These are phyloP conservation scores for Dioscorea cayenensis DNA, from an alignment of 116 monocot genomes.

Conservation along the genomic window DNA sequence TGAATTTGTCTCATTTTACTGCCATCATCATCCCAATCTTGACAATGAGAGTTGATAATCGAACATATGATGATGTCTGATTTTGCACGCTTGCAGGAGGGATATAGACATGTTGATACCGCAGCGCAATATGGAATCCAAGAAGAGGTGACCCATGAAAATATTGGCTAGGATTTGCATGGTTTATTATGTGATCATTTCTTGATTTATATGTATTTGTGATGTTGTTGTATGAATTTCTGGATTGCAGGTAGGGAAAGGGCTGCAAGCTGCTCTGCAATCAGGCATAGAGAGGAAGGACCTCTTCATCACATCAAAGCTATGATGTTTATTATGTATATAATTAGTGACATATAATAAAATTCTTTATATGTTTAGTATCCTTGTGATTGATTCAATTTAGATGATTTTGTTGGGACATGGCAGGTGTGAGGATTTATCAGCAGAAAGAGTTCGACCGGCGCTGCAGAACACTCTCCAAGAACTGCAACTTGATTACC, in stretches of 20 bases:
- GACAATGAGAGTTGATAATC: background rate
- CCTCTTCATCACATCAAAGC: conserved; percentile 49
- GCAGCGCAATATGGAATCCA: conserved; percentile 43
- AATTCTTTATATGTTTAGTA: no score
- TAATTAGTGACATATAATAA: no score
- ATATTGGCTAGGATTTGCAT: no score
- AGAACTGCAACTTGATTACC: conserved; percentile 48
- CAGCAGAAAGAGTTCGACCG: conserved; percentile 38
- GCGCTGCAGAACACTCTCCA: conserved; percentile 31
- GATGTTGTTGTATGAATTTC: no score
- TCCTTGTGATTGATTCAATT: no score
- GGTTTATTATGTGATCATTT: no score
- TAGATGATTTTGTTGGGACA: background rate
- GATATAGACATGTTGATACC: conserved; percentile 58
- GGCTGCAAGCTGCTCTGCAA: conserved; percentile 43
- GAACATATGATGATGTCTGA: background rate
- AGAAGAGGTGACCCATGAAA: conserved; percentile 20
- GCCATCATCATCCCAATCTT: no score
- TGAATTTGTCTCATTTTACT: no score
- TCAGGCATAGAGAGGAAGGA: conserved; percentile 38
- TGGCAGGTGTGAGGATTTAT: conserved; percentile 41
- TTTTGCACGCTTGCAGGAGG: conserved; percentile 23
- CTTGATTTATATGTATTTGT: no score
- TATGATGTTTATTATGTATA: conserved; percentile 17
- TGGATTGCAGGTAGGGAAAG: conserved; percentile 34